Evolutionary conservation across 192 early-diverging fungal genomes (phyloP), one percentile per base, ranked within the genome.

Genomic region (Podila epicladia): DNA sequence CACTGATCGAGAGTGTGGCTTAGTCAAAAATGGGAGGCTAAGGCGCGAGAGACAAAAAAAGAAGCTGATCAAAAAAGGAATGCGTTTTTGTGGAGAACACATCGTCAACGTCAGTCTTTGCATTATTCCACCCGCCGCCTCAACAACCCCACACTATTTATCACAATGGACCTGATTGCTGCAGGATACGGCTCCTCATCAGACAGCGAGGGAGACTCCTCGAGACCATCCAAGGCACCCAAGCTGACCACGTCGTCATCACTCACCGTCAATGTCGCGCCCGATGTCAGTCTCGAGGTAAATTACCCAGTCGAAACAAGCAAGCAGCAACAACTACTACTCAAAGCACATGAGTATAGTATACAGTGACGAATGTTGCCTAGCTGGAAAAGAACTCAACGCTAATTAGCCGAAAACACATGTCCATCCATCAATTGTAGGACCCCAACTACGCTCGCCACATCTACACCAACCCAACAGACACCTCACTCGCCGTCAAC

Each of bases 401-500:
- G 26, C 31, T 26, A 19, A 51, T 15, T 13, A 45, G 17, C 41
- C 41, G 12, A 48, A 2, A 45, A 45, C 4, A 17, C 41, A 13
- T 45, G 51, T 33, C 22, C 48, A 64, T 3, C 33, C 35, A 48
- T 63, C 45, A 28, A 22, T 32, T 53, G 48, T 70, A 84, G 83
- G 82, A 84, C 64, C 83, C 74, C 57, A 82, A 58, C 48, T 74
- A 69, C 37, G 67, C 83, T 9, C 75, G 68, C 59, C 82, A 78
- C 9, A 64, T 90, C 26, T 89, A 86, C 31, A 90, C 82, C 50
- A 85, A 83, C 53, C 89, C 89, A 12, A 86, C 86, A n/a, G 86
- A 87, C 28, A 87, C 87, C 24, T 74, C 85, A 37, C 68, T 90
- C 6, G 38, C 82, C 13, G 84, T 90, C 62, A 92, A 92, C 64